phyloP scores from a whole-genome alignment of 805 yeast species.

The Candida schatavii region DNA sequence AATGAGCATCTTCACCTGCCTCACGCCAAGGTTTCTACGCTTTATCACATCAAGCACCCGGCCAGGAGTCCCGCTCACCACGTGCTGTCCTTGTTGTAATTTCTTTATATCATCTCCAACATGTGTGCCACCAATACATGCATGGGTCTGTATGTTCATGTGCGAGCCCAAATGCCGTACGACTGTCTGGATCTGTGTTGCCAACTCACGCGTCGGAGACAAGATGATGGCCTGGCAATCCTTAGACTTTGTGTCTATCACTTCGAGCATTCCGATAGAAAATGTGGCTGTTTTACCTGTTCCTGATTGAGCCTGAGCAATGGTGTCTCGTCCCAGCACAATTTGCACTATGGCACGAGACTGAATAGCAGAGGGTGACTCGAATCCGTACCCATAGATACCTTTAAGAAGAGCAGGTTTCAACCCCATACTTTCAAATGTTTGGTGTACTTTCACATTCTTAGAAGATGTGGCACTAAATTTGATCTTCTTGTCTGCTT shows the following conservation, averaged over 20 bases:
- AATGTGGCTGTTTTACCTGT: conserved; percentile 99
- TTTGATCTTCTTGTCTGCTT: conserved; percentile 55
- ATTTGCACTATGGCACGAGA: conserved; percentile 96
- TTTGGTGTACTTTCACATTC: conserved; percentile 51
- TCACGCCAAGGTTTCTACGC: conserved; percentile 70
- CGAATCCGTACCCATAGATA: conserved; percentile 89
- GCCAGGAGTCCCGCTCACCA: conserved; percentile 97
- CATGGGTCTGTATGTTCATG: conserved; percentile 82
- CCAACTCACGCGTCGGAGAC: conserved; percentile 96
- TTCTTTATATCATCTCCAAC: conserved; percentile 78
- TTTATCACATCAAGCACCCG: conserved; percentile 89
- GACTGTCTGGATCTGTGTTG: conserved; percentile 88
- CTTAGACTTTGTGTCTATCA: conserved; percentile 66
- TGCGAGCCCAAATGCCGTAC: conserved; percentile 83
- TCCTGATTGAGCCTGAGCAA: conserved; percentile 99
- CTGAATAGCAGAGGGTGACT: conserved; percentile 95
- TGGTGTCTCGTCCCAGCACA: conserved; percentile 88
- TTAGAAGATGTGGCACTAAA: conserved; percentile 50
- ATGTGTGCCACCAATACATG: conserved; percentile 91
- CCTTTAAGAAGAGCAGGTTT: conserved; percentile 45
- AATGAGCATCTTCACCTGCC: conserved; percentile 80
- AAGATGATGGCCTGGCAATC: conserved; percentile 87
- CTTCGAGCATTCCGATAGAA: conserved; percentile 89
- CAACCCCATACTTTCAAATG: conserved; percentile 41
- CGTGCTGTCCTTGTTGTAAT: conserved; percentile 77